Evolutionary conservation across 805 yeast species (phyloP).

Genomic region (Candida alai): DNA sequence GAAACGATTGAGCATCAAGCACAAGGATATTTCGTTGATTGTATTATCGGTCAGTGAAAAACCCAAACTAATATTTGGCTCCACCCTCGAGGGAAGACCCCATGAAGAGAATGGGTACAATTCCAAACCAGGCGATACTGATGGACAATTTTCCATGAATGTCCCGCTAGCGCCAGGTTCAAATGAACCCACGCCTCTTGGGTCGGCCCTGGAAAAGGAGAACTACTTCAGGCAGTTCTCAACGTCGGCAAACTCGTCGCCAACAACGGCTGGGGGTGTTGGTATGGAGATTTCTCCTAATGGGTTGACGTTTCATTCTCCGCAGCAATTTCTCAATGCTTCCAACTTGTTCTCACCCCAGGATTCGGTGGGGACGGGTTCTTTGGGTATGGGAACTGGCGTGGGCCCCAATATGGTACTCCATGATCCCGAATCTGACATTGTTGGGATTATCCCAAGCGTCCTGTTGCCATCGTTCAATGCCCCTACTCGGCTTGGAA

Average conservation of each 20-base stretch:
- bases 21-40: slow-evolving; percentile 54
- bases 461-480: slow-evolving; percentile 64
- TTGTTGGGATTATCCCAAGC: slow-evolving; percentile 56
- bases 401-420: slow-evolving; percentile 25
- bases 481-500: slow-evolving; percentile 66
- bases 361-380: slow-evolving; percentile 5
- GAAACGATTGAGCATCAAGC: slow-evolving; percentile 65
- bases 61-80: slow-evolving; percentile 41
- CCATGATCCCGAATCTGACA: slow-evolving; percentile 47
- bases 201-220: slow-evolving; percentile 6
- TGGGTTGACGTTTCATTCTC: slow-evolving; percentile 32
- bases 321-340: slow-evolving; percentile 33
- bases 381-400: slow-evolving; percentile 5
- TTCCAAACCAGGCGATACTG: too few species aligned
- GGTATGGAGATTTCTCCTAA: slow-evolving; percentile 28
- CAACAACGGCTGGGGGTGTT: slow-evolving; percentile 13
- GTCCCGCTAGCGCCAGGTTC: not conserved
- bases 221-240: slow-evolving; percentile 7
- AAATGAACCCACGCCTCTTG: not conserved
- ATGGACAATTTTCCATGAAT: slow-evolving; percentile 1
- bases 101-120: not conserved
- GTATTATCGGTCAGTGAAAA: slow-evolving; percentile 65
- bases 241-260: slow-evolving; percentile 20
- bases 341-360: slow-evolving; percentile 31
- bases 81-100: not conserved